A percentile compares a stretch with the other conserved stretches of the same genome.
Conservation (phyloP, 108 stramenopile species). For the Pseudonitzschia pungens region DNA sequence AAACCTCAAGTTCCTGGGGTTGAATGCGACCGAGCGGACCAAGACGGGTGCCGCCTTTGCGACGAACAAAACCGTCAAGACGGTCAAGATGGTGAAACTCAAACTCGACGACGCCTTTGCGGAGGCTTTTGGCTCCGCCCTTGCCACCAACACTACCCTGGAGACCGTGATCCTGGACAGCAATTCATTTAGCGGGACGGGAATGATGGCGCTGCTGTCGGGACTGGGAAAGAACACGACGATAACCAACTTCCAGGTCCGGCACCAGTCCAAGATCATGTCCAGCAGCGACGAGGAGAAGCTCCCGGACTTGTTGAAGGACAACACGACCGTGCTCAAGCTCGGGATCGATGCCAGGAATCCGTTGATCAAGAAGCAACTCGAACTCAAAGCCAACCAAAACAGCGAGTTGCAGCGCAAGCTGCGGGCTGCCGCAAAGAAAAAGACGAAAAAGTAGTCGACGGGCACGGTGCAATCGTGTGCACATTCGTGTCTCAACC, state of each 20-base stretch:
- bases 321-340: constrained; percentile 39
- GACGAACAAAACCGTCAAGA: constrained; percentile 32
- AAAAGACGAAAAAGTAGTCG: not conserved
- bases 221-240: constrained; percentile 35
- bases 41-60: constrained; percentile 44
- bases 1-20: constrained; percentile 31
- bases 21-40: constrained; percentile 31
- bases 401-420: constrained; percentile 48
- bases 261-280: constrained; percentile 45
- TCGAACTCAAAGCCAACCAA: constrained; percentile 35
- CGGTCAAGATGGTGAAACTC: constrained; percentile 33
- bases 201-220: constrained; percentile 34
- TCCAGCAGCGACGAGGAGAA: constrained; percentile 33
- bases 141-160: constrained; percentile 26
- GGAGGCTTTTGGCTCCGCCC: constrained; percentile 11
- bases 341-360: constrained; percentile 42
- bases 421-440: constrained; percentile 15
- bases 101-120: constrained; percentile 42
- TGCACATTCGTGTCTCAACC: not conserved
- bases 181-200: constrained; percentile 35
- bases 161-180: constrained; percentile 40
- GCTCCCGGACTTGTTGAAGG: constrained; percentile 24
- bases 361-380: constrained; percentile 27
- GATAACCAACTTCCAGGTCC: constrained; percentile 41
- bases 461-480: no score